Evolutionary conservation across 305 asterid genomes (phyloP), one percentile per base, ranked within the genome.

Genomic region (Euphrasia arctica): DNA sequence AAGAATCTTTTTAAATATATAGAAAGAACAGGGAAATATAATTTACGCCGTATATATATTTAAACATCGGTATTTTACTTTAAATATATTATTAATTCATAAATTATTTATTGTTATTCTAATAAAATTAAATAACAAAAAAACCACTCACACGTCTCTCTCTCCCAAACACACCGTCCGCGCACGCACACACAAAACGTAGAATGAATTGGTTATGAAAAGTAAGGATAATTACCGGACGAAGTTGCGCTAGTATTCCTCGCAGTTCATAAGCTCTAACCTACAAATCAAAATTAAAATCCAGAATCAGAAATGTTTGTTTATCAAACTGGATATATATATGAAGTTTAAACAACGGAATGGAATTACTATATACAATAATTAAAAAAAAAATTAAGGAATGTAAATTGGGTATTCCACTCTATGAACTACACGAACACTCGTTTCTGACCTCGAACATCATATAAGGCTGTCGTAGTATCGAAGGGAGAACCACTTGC

Each of bases 401-500:
- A 51, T 32, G 52, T 22, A 10, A 66, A 52, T 11, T 1, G 2
- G 54, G 34, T 51, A 25, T 6, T 7, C 60, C 8, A 42, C 11
- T 49, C 14, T 15, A 15, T 12, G 22, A 45, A 65, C 28, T 12
- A 66, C 22, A 6, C 36, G 29, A 5, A 18, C 34, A 2, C 29
- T 18, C 7, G 29, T 63, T 12, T 66, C 78, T 58, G 57, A 91
- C 98, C 90, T 87, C 67, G 71, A 92, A 92, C 97, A 85, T 89
- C 71, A 72, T 63, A 55, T 72, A 69, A 82, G 57, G 48, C 68
- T 59, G 65, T 92, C 97, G 75, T 83, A 76, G 73, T 79, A 89
- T 25, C 98, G 85, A 60, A 89, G 88, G 13, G 90, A 95, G 75
- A 87, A 87, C 98, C 98, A 92, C 75, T 83, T 86, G 71, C 98